Conservation (phyloP, 805 yeast species). For the Nakazawaea pomicola region DNA sequence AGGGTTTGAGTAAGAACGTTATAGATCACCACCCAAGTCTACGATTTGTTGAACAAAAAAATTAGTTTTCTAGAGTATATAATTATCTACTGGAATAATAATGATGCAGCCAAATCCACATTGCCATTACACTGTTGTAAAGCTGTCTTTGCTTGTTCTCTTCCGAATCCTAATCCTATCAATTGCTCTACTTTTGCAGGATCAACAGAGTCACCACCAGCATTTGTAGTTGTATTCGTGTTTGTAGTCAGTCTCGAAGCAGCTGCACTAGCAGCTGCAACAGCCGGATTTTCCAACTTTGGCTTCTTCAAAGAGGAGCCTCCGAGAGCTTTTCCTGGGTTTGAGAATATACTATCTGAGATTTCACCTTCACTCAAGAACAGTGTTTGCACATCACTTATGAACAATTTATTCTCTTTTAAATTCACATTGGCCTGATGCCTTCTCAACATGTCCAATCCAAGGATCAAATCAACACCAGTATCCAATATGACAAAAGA, state of each 20-base stretch:
- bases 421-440: constrained; percentile 83
- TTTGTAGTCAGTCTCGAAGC: too few species aligned
- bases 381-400: constrained; percentile 68
- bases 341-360: constrained; percentile 35
- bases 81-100: constrained; percentile 40
- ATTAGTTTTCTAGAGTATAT: neutral
- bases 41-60: constrained; percentile 19
- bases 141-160: constrained; percentile 60
- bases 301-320: constrained; percentile 14
- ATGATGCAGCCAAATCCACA: constrained; percentile 80
- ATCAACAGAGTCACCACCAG: constrained; percentile 18
- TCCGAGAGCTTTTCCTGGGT: constrained; percentile 6
- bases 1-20: constrained; percentile 54
- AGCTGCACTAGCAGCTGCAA: constrained; percentile 16
- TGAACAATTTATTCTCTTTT: constrained; percentile 52
- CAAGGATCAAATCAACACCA: constrained; percentile 70
- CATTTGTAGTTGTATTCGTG: constrained; percentile 12
- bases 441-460: constrained; percentile 87
- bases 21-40: constrained; percentile 53
- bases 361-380: constrained; percentile 74
- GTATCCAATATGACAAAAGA: constrained; percentile 71
- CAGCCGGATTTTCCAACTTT: constrained; percentile 7
- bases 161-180: constrained; percentile 65
- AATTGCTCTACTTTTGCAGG: constrained; percentile 36
- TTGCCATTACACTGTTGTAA: constrained; percentile 67